Conservation (phyloP, 352 stramenopile species). For the Peronospora destructor region DNA sequence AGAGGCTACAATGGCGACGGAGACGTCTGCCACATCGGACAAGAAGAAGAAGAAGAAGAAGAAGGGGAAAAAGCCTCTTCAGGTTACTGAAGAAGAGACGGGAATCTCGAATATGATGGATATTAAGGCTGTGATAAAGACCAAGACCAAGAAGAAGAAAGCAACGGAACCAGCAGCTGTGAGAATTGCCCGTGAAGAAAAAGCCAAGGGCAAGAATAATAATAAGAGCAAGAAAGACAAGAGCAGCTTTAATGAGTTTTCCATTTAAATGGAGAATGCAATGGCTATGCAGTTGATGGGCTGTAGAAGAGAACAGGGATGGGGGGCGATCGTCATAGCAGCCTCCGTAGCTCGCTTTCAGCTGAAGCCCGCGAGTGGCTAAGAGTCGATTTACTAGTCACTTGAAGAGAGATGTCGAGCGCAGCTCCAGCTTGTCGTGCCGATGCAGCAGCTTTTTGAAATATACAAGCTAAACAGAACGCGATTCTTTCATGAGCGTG, state of each 20-base stretch:
- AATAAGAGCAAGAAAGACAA: slow-evolving; percentile 76
- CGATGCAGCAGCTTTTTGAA: slow-evolving; percentile 17
- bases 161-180: slow-evolving; percentile 46
- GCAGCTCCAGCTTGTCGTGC: slow-evolving; percentile 19
- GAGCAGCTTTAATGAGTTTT: slow-evolving; percentile 78
- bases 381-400: neutral
- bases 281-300: no score
- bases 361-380: neutral
- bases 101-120: slow-evolving; percentile 41
- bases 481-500: neutral
- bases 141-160: slow-evolving; percentile 75
- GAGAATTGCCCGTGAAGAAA: slow-evolving; percentile 64
- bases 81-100: slow-evolving; percentile 17
- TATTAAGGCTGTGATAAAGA: slow-evolving; percentile 70
- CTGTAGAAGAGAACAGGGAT: neutral
- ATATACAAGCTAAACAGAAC: slow-evolving; percentile 18
- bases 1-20: slow-evolving; percentile 25
- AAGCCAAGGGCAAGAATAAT: slow-evolving; percentile 53
- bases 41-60: slow-evolving; percentile 51
- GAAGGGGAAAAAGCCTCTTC: slow-evolving; percentile 46
- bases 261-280: slow-evolving; percentile 34
- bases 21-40: slow-evolving; percentile 30
- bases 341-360: slow-evolving; percentile 11
- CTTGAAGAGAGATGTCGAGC: slow-evolving; percentile 8
- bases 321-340: slow-evolving; percentile 15